Percentiles rank a stretch among this genome's conserved stretches.
These are phyloP conservation scores for Podospora tetraspora DNA, from an alignment of 495 filamentous ascomycete genomes.

Conservation along the genomic window DNA sequence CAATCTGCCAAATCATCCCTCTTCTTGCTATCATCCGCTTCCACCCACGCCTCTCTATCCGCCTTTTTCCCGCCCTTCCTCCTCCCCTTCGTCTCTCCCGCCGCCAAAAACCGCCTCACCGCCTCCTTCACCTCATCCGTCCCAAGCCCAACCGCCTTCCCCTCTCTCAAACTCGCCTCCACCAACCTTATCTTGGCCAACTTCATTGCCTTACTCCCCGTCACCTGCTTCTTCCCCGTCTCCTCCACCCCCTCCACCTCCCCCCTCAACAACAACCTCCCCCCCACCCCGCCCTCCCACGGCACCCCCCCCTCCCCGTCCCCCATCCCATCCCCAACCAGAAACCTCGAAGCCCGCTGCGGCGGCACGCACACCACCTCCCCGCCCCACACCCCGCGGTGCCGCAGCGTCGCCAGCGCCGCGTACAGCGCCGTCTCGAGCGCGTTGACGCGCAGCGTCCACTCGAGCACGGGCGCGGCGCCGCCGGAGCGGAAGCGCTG, in stretches of 20 bases:
- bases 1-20: conserved; percentile 91
- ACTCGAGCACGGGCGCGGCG: conserved; percentile 64
- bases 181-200: conserved; percentile 60
- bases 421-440: conserved; percentile 87
- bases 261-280: conserved; percentile 17
- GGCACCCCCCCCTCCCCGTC: neutral
- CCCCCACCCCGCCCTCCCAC: neutral
- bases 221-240: conserved; percentile 8
- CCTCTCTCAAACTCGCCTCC: conserved; percentile 45
- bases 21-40: conserved; percentile 45
- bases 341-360: conserved; percentile 38
- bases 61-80: conserved; percentile 14
- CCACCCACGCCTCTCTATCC: conserved; percentile 15
- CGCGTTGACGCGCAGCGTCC: conserved; percentile 86
- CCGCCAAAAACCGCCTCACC: conserved; percentile 43
- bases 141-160: conserved; percentile 30
- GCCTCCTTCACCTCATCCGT: conserved; percentile 34
- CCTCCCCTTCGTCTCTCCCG: conserved; percentile 30
- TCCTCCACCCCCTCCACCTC: conserved; percentile 12
- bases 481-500: conserved; percentile 77
- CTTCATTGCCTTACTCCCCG: conserved; percentile 45
- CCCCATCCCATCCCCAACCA: conserved; percentile 19
- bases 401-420: conserved; percentile 54
- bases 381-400: conserved; percentile 38
- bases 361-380: conserved; percentile 35